phyloP scores from a whole-genome alignment of 352 stramenopile species.

The Phytopythium cucurbitacearum region DNA sequence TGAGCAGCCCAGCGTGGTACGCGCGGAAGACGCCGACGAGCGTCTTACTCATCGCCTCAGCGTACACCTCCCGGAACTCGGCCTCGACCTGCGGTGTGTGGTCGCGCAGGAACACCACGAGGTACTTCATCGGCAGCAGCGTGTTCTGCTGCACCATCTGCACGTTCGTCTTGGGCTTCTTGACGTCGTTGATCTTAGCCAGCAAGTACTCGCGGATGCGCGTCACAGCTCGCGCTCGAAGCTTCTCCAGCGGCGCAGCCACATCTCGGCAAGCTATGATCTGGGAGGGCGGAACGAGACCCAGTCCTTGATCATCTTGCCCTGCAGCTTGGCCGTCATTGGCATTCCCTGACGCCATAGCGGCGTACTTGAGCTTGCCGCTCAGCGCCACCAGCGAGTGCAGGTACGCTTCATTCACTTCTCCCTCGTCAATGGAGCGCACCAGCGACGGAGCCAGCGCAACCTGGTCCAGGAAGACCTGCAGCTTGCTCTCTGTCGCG shows the following conservation, averaged over 20 bases:
- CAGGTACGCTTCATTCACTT: slow-evolving; percentile 93
- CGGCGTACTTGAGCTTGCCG: slow-evolving; percentile 90
- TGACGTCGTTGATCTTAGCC: slow-evolving; percentile 90
- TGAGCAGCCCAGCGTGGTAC: slow-evolving; percentile 94
- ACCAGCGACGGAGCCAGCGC: slow-evolving; percentile 93
- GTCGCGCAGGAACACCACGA: slow-evolving; percentile 93
- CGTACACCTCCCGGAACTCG: slow-evolving; percentile 96
- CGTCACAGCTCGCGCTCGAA: slow-evolving; percentile 68
- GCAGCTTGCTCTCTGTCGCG: slow-evolving; percentile 90
- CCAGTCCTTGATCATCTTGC: neutral
- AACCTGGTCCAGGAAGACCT: slow-evolving; percentile 95
- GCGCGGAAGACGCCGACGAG: slow-evolving; percentile 94
- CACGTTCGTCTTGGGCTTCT: slow-evolving; percentile 97
- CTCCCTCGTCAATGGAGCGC: slow-evolving; percentile 90
- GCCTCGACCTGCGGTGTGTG: slow-evolving; percentile 91
- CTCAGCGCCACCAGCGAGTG: slow-evolving; percentile 93
- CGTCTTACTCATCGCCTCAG: slow-evolving; percentile 96
- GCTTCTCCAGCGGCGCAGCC: slow-evolving; percentile 88
- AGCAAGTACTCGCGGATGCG: slow-evolving; percentile 93
- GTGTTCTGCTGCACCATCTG: slow-evolving; percentile 98
- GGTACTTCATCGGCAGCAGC: slow-evolving; percentile 94
- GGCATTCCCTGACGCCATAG: neutral
- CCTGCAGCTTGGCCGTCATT: neutral
- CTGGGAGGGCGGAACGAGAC: slow-evolving; percentile 53
- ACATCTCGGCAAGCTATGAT: slow-evolving; percentile 93